Evolutionary conservation across 495 filamentous ascomycete species (phyloP).

Genomic region (Tuber calosporum): DNA sequence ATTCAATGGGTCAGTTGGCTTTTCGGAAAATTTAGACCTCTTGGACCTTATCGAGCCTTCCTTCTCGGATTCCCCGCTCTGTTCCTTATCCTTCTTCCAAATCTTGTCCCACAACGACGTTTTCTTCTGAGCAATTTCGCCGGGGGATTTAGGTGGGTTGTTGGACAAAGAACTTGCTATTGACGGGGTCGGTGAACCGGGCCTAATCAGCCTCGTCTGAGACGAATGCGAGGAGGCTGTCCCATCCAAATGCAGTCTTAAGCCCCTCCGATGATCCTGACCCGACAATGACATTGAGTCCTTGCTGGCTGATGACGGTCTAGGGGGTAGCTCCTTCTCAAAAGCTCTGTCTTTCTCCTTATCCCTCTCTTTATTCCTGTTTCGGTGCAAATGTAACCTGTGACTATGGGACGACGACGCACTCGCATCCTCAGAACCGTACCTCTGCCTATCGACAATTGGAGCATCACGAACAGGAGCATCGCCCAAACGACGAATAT

Average conservation of each 20-base stretch:
- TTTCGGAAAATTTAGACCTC: constrained; percentile 16
- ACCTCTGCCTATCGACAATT: constrained; percentile 53
- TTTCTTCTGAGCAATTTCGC: constrained; percentile 30
- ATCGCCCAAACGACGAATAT: constrained; percentile 73
- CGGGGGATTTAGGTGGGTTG: constrained; percentile 39
- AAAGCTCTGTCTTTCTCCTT: constrained; percentile 43
- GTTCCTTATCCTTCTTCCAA: constrained; percentile 29
- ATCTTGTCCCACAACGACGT: constrained; percentile 32
- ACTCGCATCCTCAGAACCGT: constrained; percentile 42
- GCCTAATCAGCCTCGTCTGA: constrained; percentile 36
- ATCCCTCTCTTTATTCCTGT: constrained; percentile 52
- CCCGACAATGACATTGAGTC: constrained; percentile 23
- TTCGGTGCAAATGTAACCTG: constrained; percentile 62
- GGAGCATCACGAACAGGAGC: constrained; percentile 70
- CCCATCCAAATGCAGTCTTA: constrained; percentile 37
- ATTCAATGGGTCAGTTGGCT: constrained; percentile 23
- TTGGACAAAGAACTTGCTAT: constrained; percentile 39
- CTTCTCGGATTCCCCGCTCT: constrained; percentile 26
- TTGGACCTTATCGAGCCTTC: constrained; percentile 17
- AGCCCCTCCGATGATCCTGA: constrained; percentile 32
- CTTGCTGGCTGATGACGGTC: constrained; percentile 32
- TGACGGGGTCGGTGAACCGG: constrained; percentile 41
- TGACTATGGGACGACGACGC: constrained; percentile 51
- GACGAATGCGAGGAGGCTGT: constrained; percentile 41
- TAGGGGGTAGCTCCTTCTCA: constrained; percentile 41